phyloP scores from a whole-genome alignment of 2,329 filamentous ascomycete species.

The Colletotrichum spaethianum region DNA sequence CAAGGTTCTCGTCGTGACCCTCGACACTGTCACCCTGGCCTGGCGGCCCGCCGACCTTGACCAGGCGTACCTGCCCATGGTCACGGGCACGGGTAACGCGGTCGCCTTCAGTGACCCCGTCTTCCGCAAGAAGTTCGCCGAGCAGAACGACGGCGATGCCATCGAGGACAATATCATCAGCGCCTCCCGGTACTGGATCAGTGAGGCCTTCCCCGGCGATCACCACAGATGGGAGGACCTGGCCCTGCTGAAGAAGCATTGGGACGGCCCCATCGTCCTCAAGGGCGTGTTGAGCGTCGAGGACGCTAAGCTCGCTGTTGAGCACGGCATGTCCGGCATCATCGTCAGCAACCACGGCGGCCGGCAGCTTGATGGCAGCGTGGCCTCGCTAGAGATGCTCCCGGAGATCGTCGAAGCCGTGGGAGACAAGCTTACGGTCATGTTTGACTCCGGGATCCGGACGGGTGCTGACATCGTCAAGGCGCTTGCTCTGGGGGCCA shows the following conservation, averaged over 20 bases:
- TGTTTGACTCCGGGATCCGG: conserved; percentile 74
- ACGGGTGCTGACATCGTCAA: conserved; percentile 73
- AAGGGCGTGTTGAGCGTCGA: conserved; percentile 52
- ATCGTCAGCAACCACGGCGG: conserved; percentile 75
- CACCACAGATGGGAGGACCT: conserved; percentile 75
- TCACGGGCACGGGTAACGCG: conserved; percentile 70
- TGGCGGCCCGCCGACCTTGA: conserved; percentile 81
- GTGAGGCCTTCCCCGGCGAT: conserved; percentile 65
- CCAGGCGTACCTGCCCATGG: conserved; percentile 72
- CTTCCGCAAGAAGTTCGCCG: conserved; percentile 71
- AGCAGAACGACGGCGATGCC: conserved; percentile 59
- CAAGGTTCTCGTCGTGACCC: conserved; percentile 77
- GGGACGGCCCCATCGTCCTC: conserved; percentile 71
- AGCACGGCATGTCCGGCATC: conserved; percentile 70
- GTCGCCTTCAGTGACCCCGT: conserved; percentile 78
- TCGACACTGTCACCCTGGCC: conserved; percentile 78
- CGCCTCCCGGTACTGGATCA: conserved; percentile 68
- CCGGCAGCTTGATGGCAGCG: conserved; percentile 60
- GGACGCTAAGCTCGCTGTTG: conserved; percentile 59
- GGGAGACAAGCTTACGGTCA: conserved; percentile 69
- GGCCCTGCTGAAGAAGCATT: conserved; percentile 69
- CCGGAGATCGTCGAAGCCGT: conserved; percentile 71
- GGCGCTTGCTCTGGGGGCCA: conserved; percentile 70
- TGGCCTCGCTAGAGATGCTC: conserved; percentile 70
- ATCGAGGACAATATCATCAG: conserved; percentile 62